A percentile compares a stretch with the other conserved stretches of the same genome.
Conservation (phyloP, 2,329 filamentous ascomycete genomes). For the Penicillium sp. region DNA sequence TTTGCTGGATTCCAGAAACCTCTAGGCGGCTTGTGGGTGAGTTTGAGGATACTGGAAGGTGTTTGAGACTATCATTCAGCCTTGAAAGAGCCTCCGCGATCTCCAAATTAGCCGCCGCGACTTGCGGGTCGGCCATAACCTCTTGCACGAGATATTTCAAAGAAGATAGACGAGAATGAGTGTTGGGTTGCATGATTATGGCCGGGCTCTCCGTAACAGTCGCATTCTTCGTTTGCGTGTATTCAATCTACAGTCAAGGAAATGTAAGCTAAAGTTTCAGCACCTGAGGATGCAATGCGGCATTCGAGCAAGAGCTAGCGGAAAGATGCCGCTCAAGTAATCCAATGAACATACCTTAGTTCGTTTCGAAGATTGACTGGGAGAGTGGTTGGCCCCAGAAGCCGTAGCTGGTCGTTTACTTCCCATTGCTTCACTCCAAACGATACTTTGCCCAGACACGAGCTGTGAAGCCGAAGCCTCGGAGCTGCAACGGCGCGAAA, state of each 20-base stretch:
- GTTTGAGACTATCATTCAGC: constrained; percentile 28
- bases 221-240: background rate
- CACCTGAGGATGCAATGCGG: background rate
- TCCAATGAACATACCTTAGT: constrained; percentile 23
- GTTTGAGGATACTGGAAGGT: background rate
- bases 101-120: constrained; percentile 21
- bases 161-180: constrained; percentile 23
- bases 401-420: constrained; percentile 29
- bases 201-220: background rate
- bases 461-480: background rate
- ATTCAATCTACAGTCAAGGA: background rate
- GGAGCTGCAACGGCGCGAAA: background rate
- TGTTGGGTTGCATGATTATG: constrained; percentile 1
- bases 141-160: constrained; percentile 30
- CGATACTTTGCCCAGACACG: background rate
- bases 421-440: constrained; percentile 26
- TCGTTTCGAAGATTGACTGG: constrained; percentile 15
- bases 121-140: constrained; percentile 23
- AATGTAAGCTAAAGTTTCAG: constrained; percentile 8
- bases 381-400: background rate
- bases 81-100: constrained; percentile 25
- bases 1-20: constrained; percentile 2
- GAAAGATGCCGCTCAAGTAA: background rate
- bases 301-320: background rate
- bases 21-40: background rate